Percentiles rank a stretch among this genome's conserved stretches.
phyloP scores from a whole-genome alignment of 306 rosid genomes.

The Malus sylvestris region DNA sequence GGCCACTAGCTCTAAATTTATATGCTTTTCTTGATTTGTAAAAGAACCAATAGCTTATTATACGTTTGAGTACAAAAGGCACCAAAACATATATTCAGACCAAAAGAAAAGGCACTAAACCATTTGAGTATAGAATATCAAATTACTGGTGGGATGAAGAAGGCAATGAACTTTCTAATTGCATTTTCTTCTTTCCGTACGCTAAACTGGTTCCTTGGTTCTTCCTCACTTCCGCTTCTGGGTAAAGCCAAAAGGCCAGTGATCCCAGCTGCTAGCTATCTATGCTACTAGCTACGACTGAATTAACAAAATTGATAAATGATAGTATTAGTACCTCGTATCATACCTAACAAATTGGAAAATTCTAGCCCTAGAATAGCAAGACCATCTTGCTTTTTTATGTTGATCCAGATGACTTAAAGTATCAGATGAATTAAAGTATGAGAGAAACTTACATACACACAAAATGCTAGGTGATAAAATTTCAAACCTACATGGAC shows the following conservation, averaged over 20 bases:
- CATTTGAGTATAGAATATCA: background rate
- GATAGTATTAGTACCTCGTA: background rate
- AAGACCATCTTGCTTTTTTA: background rate
- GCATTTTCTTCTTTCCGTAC: background rate
- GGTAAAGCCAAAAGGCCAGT: background rate
- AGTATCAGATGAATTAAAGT: background rate
- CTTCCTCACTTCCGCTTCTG: background rate
- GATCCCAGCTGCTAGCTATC: background rate
- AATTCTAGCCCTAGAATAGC: background rate
- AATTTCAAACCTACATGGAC: background rate
- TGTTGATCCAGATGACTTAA: background rate
- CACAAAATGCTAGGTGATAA: background rate
- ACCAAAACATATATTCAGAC: too few relatives aligned
- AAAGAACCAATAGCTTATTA: background rate
- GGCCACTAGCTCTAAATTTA: background rate
- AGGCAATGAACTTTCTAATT: background rate
- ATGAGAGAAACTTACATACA: background rate
- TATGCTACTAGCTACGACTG: background rate
- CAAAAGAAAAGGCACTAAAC: background rate
- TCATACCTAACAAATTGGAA: background rate
- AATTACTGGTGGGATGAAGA: background rate
- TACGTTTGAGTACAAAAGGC: slow-evolving; percentile 5
- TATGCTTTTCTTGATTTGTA: background rate
- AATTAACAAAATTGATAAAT: background rate
- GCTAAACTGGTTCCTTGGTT: background rate